A percentile compares a stretch with the other conserved stretches of the same genome.
These are phyloP conservation scores for Backusella westeae DNA, from an alignment of 192 early-diverging fungal species.

Conservation along the genomic window DNA sequence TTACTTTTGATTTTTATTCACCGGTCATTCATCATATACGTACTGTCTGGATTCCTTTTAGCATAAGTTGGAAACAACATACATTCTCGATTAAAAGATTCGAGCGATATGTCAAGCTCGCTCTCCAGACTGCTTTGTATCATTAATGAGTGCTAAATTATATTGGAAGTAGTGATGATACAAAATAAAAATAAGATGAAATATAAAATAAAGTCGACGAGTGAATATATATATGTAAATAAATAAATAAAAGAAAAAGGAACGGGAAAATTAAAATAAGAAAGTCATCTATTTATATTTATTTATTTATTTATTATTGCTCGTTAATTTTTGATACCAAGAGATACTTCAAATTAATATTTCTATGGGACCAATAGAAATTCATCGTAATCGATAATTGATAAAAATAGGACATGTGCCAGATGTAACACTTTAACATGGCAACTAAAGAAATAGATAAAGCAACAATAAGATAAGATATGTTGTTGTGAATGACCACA, in stretches of 20 bases:
- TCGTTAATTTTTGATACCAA: neutral
- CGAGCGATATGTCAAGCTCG: neutral
- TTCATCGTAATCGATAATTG: neutral
- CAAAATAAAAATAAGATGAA: neutral
- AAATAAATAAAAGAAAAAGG: neutral
- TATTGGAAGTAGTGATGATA: neutral
- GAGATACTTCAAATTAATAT: neutral
- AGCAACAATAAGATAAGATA: neutral
- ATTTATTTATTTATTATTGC: neutral
- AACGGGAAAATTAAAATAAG: neutral
- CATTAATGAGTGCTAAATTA: neutral
- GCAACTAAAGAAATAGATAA: neutral
- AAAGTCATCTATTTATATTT: neutral
- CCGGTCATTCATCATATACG: neutral
- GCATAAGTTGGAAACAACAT: constrained; percentile 52
- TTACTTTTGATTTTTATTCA: neutral
- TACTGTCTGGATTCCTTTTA: constrained; percentile 28
- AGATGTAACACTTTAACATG: neutral
- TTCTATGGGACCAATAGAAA: neutral
- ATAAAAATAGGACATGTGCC: neutral
- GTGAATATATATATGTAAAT: neutral
- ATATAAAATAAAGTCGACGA: neutral
- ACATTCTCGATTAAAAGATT: constrained; percentile 23
- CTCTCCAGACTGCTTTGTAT: neutral
- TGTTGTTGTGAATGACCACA: neutral